phyloP scores from a whole-genome alignment of 495 filamentous ascomycete species.

The Penicillium cataractarum region DNA sequence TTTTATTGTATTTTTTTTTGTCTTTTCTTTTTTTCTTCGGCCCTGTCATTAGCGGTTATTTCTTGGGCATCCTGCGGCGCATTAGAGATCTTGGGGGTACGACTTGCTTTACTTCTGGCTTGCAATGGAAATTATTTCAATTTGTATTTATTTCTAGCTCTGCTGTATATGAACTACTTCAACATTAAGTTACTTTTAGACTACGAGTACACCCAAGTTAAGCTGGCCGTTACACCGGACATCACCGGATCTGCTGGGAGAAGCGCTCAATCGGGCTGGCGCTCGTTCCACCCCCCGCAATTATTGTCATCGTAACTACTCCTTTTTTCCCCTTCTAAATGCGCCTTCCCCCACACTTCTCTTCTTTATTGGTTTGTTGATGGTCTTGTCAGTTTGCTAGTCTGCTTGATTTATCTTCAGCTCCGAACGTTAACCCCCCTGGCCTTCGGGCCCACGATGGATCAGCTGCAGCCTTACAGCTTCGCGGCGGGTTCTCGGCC shows the following conservation, averaged over 20 bases:
- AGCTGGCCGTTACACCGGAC: conserved; percentile 24
- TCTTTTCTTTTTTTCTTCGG: conserved; percentile 7
- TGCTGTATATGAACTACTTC: neutral
- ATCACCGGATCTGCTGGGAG: conserved; percentile 25
- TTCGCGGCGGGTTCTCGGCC: conserved; percentile 22
- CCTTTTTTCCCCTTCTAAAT: conserved; percentile 26
- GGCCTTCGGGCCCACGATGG: conserved; percentile 35
- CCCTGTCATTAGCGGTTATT: conserved; percentile 17
- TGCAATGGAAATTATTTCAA: neutral
- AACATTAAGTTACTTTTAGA: neutral
- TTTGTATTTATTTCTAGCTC: neutral
- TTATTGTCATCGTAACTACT: conserved; percentile 31
- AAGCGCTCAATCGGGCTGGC: conserved; percentile 27
- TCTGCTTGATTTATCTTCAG: conserved; percentile 7
- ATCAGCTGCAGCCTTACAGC: conserved; percentile 32
- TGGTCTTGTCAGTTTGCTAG: conserved; percentile 4
- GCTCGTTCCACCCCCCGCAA: conserved; percentile 21
- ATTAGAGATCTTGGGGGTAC: conserved; percentile 13
- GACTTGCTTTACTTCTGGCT: conserved; percentile 3
- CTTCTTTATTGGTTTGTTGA: conserved; percentile 23
- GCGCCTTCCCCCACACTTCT: conserved; percentile 15
- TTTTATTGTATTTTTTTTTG: conserved; percentile 8
- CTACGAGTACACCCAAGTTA: neutral
- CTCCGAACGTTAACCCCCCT: conserved; percentile 9
- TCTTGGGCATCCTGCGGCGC: conserved; percentile 27